Base-by-base conservation (phyloP, 2,329 filamentous ascomycete species). In the Diaporthe velutina region DNA sequence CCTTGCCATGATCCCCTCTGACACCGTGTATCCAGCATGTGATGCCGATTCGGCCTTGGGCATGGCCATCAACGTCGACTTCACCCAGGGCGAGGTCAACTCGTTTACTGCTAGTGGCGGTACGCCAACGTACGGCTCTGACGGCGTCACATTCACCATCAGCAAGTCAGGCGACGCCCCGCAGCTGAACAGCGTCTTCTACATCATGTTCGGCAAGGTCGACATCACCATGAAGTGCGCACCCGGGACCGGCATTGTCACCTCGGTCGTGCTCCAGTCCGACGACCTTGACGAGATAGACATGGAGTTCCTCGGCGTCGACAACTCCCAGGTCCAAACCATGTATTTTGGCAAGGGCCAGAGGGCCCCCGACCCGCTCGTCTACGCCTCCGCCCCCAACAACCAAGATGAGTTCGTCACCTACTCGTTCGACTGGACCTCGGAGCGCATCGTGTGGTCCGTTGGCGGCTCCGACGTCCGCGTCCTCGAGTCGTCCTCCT, bases 171-270 rank as follows among this genome's bases (percentile, higher is more conserved):
- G 96, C 74, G 95, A 99, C 81, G 91, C 95, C 4, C 97, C 97
- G 0, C 93, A 96, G 83, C 90, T 99, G 76, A 90, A 90, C 77
- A 98, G 95, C 76, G 91, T 97, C 80, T 98, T 98, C 90, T 98
- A 98, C 88, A 98, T 99, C 86, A 98, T 99, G 97, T 99, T 98
- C 83, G 97, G 97, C 78, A 94, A 93, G 77, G 94, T 98, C 81
- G 94, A 98, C 78, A 91, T 96, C 78, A 93, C 91, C 42, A 89
- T 98, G 87, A 96, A 96, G 85, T 92, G 95, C 35, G 95, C 97
- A 13, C 93, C 95, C 0, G 97, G 97, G 10, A 92, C 91, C 13
- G 97, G 97, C 75, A 98, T 99, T 79, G 96, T 99, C 78, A 98
- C 95, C 83, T 97, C 95, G 60, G 90, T 97, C 17, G 95, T 99